Percentiles rank a stretch among this genome's conserved stretches.
These are phyloP conservation scores for Lipomyces japonicus DNA, from an alignment of 805 yeast species.

Conservation along the genomic window DNA sequence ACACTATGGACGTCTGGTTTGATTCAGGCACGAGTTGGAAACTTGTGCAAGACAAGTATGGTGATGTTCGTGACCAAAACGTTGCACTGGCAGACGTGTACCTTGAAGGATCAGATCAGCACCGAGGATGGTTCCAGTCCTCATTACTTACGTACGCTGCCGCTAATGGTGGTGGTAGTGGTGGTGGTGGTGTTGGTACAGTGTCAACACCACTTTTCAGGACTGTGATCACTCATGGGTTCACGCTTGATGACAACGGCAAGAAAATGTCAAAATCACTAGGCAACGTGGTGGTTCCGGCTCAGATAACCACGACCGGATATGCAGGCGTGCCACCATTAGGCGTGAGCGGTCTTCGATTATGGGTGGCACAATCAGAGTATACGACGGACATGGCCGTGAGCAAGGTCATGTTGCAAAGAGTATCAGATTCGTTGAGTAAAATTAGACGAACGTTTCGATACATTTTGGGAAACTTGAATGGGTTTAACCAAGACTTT, in stretches of 20 bases:
- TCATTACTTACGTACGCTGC: conserved; percentile 77
- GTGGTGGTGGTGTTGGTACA: no score
- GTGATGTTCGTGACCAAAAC: conserved; percentile 35
- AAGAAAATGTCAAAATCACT: conserved; percentile 90
- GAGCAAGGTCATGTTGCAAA: conserved; percentile 65
- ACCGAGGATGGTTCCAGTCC: conserved; percentile 98
- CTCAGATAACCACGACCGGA: conserved; percentile 58
- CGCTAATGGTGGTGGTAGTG: conserved; percentile 31
- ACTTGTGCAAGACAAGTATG: conserved; percentile 45
- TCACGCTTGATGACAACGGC: conserved; percentile 79
- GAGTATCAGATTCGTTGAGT: conserved; percentile 75
- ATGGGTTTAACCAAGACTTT: conserved; percentile 36
- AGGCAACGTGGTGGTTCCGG: conserved; percentile 76
- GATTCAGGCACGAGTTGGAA: conserved; percentile 96
- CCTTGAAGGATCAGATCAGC: conserved; percentile 97
- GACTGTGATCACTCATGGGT: conserved; percentile 86
- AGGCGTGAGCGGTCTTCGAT: conserved; percentile 86
- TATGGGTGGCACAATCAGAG: conserved; percentile 87
- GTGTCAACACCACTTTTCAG: conserved; percentile 58
- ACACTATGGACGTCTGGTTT: conserved; percentile 99
- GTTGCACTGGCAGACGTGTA: conserved; percentile 71
- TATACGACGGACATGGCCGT: conserved; percentile 76
- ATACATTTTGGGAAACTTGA: conserved; percentile 76
- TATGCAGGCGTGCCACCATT: conserved; percentile 53
- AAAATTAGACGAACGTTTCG: conserved; percentile 78